phyloP scores from a whole-genome alignment of 2,329 filamentous ascomycete genomes.

The Colletotrichum sp. region DNA sequence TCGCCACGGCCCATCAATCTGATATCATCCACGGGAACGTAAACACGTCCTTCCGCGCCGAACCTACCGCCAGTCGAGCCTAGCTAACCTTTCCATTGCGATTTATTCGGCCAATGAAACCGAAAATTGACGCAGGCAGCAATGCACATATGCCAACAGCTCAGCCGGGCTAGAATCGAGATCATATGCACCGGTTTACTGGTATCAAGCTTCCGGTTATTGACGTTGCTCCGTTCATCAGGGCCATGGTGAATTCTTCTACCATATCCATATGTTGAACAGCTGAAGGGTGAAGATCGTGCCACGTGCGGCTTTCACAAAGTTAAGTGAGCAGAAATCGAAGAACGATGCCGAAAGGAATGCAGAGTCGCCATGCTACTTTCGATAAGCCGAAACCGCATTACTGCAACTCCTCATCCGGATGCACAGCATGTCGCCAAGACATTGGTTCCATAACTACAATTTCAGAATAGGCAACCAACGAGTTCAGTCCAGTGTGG shows the following conservation, averaged over 20 bases:
- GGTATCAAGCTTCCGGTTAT: neutral
- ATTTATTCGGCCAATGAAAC: neutral
- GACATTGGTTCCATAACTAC: neutral
- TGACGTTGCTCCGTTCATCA: neutral
- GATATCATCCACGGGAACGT: neutral
- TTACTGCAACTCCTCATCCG: neutral
- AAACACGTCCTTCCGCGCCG: neutral
- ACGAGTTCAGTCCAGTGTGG: neutral
- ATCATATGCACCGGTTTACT: neutral
- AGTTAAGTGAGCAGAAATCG: neutral
- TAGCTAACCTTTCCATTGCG: neutral
- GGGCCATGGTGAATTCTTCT: neutral
- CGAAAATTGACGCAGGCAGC: neutral
- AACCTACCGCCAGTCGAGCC: neutral
- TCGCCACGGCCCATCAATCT: neutral
- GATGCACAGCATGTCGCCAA: neutral
- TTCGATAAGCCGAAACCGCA: neutral
- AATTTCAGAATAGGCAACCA: neutral
- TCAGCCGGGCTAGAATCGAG: neutral
- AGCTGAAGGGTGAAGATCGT: neutral
- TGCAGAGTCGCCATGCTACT: neutral
- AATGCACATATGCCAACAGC: neutral
- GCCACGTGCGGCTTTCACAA: neutral
- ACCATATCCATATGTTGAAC: neutral
- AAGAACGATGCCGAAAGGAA: neutral